A percentile compares a stretch with the other conserved stretches of the same genome.
Conservation (phyloP, 495 filamentous ascomycete genomes). For the Trichoderma reesei region DNA sequence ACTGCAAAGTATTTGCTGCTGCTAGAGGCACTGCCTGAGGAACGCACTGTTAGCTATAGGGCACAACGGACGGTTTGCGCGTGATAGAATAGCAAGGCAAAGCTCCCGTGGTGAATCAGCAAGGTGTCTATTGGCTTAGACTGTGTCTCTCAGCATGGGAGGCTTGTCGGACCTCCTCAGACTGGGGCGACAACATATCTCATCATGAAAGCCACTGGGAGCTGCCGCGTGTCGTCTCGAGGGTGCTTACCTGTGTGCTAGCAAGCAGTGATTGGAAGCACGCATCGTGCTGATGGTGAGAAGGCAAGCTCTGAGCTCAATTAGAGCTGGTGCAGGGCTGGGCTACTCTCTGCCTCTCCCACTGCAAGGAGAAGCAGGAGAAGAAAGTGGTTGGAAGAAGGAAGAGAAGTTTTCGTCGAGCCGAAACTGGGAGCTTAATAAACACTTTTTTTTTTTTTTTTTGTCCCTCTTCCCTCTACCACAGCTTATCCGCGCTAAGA, state of each 20-base stretch:
- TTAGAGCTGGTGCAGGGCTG: neutral
- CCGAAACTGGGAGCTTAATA: neutral
- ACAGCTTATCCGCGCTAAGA: neutral
- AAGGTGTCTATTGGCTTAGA: constrained; percentile 74
- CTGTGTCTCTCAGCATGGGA: constrained; percentile 75
- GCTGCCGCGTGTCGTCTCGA: neutral
- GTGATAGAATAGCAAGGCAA: neutral
- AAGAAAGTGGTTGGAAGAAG: neutral
- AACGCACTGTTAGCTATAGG: neutral
- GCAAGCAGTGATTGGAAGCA: neutral
- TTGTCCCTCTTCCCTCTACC: too few species aligned
- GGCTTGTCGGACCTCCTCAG: constrained; percentile 54
- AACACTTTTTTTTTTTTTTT: constrained; percentile 3
- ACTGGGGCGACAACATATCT: constrained; percentile 87
- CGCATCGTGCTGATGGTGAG: neutral
- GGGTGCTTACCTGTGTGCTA: neutral
- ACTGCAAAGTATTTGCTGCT: neutral
- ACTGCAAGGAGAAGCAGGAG: too few species aligned
- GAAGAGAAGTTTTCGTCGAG: neutral
- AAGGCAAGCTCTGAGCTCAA: neutral
- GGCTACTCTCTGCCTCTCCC: neutral
- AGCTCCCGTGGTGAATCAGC: constrained; percentile 42
- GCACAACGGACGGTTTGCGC: neutral
- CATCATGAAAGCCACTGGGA: constrained; percentile 51
- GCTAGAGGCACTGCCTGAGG: neutral